phyloP scores from a whole-genome alignment of 805 yeast species.

The Ogataea populi-albae region DNA sequence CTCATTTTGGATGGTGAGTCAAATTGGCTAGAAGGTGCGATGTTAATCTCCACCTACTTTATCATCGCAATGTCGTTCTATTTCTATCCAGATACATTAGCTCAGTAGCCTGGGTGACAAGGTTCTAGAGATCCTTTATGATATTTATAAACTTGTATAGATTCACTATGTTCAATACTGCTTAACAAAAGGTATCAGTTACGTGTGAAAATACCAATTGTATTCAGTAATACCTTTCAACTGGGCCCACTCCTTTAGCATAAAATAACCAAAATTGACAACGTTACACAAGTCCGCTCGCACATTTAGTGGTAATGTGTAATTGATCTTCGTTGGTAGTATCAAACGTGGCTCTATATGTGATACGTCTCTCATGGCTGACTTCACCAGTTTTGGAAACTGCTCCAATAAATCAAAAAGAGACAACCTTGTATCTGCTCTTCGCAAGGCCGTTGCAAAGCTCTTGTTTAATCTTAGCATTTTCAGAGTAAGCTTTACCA shows the following conservation, averaged over 20 bases:
- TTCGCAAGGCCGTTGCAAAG: constrained; percentile 9
- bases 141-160: no score
- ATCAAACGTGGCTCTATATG: constrained; percentile 2
- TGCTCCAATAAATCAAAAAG: constrained; percentile 9
- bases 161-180: no score
- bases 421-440: constrained; percentile 19
- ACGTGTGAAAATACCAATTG: constrained; percentile 13
- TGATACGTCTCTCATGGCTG: constrained; percentile 6
- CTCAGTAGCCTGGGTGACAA: no score
- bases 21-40: constrained; percentile 95
- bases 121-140: no score
- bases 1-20: constrained; percentile 90
- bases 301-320: constrained; percentile 8
- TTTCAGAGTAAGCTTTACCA: constrained; percentile 11
- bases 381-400: constrained; percentile 15
- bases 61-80: constrained; percentile 88
- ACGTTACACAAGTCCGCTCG: constrained; percentile 11
- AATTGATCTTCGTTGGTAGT: constrained; percentile 8
- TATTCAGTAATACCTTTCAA: constrained; percentile 9
- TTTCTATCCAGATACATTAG: constrained; percentile 68
- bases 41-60: constrained; percentile 82
- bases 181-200: not conserved
- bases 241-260: constrained; percentile 22
- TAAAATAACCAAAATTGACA: constrained; percentile 23
- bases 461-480: constrained; percentile 15